These are phyloP conservation scores for Phytophthora europaea DNA, from an alignment of 352 stramenopile genomes.

Conservation along the genomic window DNA sequence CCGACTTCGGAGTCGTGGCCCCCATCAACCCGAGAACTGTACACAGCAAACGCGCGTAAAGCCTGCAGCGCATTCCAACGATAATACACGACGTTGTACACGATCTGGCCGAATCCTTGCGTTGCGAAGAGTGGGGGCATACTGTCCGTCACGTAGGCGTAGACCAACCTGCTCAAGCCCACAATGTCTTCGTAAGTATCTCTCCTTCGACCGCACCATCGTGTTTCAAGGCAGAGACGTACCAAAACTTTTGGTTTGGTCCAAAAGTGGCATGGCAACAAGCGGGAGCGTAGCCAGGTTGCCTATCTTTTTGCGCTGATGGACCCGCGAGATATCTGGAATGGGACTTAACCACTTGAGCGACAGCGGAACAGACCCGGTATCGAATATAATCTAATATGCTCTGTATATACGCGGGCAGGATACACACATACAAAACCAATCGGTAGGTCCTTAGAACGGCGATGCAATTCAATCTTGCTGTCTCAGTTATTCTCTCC, in stretches of 20 bases:
- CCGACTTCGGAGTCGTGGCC: conserved; percentile 27
- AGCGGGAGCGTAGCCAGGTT: conserved; percentile 27
- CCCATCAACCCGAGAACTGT: conserved; percentile 40
- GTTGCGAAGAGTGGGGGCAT: conserved; percentile 40
- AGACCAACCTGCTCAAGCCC: conserved; percentile 23
- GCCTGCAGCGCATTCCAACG: conserved; percentile 18
- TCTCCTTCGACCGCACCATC: not conserved
- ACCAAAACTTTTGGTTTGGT: too few relatives aligned
- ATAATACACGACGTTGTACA: conserved; percentile 36
- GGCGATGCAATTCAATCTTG: too few relatives aligned
- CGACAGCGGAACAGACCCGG: too few relatives aligned
- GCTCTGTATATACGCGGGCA: too few relatives aligned
- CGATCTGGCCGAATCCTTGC: conserved; percentile 28
- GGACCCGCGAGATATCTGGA: conserved; percentile 25
- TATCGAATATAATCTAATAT: too few relatives aligned
- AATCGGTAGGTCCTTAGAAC: too few relatives aligned
- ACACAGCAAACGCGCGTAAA: conserved; percentile 14
- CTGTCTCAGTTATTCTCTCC: too few relatives aligned
- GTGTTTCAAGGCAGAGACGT: not conserved
- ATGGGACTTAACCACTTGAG: conserved; percentile 33
- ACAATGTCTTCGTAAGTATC: not conserved
- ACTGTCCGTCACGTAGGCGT: conserved; percentile 36
- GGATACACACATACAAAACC: too few relatives aligned
- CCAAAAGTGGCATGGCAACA: conserved; percentile 25
- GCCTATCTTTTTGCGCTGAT: conserved; percentile 22